These are phyloP conservation scores for Fistulifera pelliculosa DNA, from an alignment of 108 stramenopile genomes.

Conservation along the genomic window DNA sequence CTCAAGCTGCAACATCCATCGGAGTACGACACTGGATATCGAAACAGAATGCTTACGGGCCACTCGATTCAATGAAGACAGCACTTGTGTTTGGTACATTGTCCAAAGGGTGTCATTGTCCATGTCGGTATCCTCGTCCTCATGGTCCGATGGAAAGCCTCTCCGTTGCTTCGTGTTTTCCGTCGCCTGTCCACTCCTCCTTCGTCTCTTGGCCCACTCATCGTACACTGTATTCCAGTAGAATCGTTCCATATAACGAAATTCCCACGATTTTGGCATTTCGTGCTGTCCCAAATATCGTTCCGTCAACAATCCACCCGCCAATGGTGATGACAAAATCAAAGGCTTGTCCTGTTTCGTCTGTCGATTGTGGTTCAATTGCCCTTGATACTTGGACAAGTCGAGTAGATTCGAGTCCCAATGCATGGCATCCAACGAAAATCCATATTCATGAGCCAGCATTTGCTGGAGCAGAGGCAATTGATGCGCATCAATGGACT, in stretches of 20 bases:
- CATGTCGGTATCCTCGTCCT: not conserved
- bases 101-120: constrained; percentile 13
- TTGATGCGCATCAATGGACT: constrained; percentile 29
- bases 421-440: constrained; percentile 38
- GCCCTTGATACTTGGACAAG: constrained; percentile 17
- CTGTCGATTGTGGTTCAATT: constrained; percentile 4
- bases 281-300: constrained; percentile 5
- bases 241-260: not conserved
- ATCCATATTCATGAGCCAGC: constrained; percentile 26
- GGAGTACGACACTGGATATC: constrained; percentile 41
- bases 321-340: constrained; percentile 30
- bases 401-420: constrained; percentile 38
- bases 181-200: not conserved
- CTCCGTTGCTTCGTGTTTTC: not conserved
- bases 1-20: constrained; percentile 53
- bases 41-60: constrained; percentile 54
- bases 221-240: constrained; percentile 8
- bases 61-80: constrained; percentile 29
- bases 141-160: no score
- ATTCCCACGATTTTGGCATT: constrained; percentile 8
- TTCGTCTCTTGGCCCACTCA: not conserved
- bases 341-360: constrained; percentile 7
- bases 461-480: constrained; percentile 27
- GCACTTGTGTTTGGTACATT: constrained; percentile 22
- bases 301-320: constrained; percentile 47